phyloP scores from a whole-genome alignment of 768 basidiomycete species.

The Lactarius pseudohatsudake region DNA sequence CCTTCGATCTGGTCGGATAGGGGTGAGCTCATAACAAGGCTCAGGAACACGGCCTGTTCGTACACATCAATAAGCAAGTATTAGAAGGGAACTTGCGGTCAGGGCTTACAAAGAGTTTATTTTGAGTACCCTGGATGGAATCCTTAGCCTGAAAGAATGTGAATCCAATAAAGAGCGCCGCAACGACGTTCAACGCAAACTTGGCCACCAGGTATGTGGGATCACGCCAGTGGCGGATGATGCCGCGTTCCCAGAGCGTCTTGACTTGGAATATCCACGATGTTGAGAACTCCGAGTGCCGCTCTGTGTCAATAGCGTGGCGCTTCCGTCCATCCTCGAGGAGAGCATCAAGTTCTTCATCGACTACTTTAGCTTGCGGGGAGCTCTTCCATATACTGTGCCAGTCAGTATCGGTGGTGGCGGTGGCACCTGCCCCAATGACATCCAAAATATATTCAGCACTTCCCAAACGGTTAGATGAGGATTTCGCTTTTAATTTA shows the following conservation, averaged over 20 bases:
- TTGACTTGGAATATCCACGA: constrained; percentile 41
- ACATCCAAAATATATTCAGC: constrained; percentile 52
- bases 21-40: constrained; percentile 37
- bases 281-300: constrained; percentile 39
- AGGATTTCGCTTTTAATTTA: background rate
- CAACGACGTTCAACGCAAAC: constrained; percentile 37
- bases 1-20: constrained; percentile 45
- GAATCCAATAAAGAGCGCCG: constrained; percentile 44
- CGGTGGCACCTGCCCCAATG: constrained; percentile 57
- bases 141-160: constrained; percentile 42
- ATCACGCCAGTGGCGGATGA: constrained; percentile 40
- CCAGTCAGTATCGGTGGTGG: constrained; percentile 48
- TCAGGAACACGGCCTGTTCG: constrained; percentile 38
- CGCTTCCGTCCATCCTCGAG: constrained; percentile 39
- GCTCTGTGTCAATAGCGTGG: constrained; percentile 30
- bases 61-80: background rate
- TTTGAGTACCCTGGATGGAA: constrained; percentile 42
- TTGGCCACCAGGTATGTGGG: constrained; percentile 44
- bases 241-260: constrained; percentile 37
- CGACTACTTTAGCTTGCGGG: constrained; percentile 39
- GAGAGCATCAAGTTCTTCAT: constrained; percentile 45
- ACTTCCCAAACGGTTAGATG: constrained; percentile 30
- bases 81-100: background rate
- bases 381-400: constrained; percentile 48
- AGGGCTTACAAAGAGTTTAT: constrained; percentile 43